Conservation (phyloP, 2,329 filamentous ascomycete genomes). For the Ascochyta viciae-villosae region DNA sequence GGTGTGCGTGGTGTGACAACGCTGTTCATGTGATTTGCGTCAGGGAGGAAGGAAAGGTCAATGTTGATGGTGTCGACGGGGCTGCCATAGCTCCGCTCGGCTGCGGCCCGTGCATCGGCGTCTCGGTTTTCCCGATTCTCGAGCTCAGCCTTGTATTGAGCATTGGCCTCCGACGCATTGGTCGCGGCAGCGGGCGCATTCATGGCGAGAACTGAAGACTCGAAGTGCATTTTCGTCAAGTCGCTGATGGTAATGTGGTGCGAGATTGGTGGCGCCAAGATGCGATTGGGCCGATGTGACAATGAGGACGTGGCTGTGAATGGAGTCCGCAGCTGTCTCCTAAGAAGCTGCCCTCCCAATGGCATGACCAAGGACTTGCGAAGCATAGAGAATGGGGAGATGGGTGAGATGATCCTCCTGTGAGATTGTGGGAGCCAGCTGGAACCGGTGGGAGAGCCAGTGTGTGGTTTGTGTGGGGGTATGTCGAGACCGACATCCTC, state of each 20-base stretch:
- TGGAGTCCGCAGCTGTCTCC: constrained; percentile 7
- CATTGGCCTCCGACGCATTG: constrained; percentile 6
- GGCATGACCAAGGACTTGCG: background rate
- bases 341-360: constrained; percentile 9
- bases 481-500: constrained; percentile 22
- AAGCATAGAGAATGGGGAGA: background rate
- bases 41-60: constrained; percentile 12
- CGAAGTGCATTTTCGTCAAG: background rate
- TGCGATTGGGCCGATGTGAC: constrained; percentile 1
- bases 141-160: constrained; percentile 11
- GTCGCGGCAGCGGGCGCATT: constrained; percentile 10
- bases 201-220: background rate
- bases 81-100: constrained; percentile 9
- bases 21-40: constrained; percentile 5
- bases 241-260: background rate
- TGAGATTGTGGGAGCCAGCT: background rate
- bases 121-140: constrained; percentile 18
- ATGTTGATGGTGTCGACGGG: constrained; percentile 12
- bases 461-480: constrained; percentile 17
- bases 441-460: constrained; percentile 9
- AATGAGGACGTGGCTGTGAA: background rate
- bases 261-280: background rate
- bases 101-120: constrained; percentile 14
- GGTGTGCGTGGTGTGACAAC: background rate
- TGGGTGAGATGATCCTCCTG: background rate